phyloP scores from a whole-genome alignment of 805 yeast genomes.

The Saturnispora hagleri region DNA sequence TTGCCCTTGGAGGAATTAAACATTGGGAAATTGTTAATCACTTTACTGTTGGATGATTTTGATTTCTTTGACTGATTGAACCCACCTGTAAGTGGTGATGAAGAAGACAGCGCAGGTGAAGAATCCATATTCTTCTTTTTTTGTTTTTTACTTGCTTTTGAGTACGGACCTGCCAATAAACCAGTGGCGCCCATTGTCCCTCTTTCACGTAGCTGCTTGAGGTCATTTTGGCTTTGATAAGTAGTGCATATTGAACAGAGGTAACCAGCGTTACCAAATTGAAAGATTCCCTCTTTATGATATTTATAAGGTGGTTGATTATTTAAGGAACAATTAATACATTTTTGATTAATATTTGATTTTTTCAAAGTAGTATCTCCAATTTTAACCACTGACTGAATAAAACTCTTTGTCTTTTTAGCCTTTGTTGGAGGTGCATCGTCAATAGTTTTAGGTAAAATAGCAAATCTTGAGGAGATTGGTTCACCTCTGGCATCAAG shows the following conservation, averaged over 20 bases:
- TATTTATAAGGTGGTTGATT: conserved; percentile 27
- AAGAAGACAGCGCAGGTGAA: conserved; percentile 9
- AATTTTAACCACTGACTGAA: conserved; percentile 25
- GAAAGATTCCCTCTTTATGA: conserved; percentile 27
- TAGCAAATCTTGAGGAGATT: conserved; percentile 24
- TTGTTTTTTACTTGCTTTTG: conserved; percentile 2
- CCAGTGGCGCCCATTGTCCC: conserved; percentile 28
- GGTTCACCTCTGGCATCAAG: conserved; percentile 19
- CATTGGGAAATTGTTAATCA: conserved; percentile 7
- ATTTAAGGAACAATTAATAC: conserved; percentile 26
- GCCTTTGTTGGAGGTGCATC: conserved; percentile 24
- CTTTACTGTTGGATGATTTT: background rate
- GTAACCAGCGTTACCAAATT: conserved; percentile 28
- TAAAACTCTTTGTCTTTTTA: conserved; percentile 25
- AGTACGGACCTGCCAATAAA: conserved; percentile 26
- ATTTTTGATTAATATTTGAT: conserved; percentile 13
- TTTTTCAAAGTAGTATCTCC: conserved; percentile 18
- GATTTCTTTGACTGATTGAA: background rate
- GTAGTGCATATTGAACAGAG: conserved; percentile 24
- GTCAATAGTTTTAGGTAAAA: conserved; percentile 21
- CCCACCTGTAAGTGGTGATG: conserved; percentile 8
- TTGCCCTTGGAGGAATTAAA: background rate
- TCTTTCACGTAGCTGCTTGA: conserved; percentile 20
- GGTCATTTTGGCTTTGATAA: conserved; percentile 19
- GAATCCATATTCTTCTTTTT: conserved; percentile 2